These are phyloP conservation scores for Macroventuria anomochaeta DNA, from an alignment of 2,329 filamentous ascomycete genomes.

Conservation along the genomic window DNA sequence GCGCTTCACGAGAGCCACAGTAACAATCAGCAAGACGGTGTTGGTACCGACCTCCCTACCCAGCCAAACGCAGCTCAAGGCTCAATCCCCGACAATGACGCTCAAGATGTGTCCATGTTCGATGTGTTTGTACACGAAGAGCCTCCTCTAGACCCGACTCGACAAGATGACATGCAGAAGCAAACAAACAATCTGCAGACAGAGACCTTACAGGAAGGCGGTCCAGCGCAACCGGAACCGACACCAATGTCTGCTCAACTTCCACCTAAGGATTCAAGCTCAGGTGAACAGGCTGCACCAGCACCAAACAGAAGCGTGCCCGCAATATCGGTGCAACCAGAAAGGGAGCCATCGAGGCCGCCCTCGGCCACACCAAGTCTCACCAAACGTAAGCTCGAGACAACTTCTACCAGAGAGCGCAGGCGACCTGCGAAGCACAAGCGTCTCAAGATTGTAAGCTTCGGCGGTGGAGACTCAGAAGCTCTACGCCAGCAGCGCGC, in stretches of 20 bases:
- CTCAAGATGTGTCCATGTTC: neutral
- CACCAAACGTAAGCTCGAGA: constrained; percentile 33
- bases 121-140: neutral
- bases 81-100: neutral
- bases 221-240: constrained; percentile 10
- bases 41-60: too few relatives aligned
- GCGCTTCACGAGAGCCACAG: neutral
- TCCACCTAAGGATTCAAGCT: constrained; percentile 16
- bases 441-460: constrained; percentile 33
- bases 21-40: neutral
- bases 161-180: neutral
- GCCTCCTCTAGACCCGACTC: neutral
- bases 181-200: neutral
- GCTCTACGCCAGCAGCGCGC: constrained; percentile 20
- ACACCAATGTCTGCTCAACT: constrained; percentile 22
- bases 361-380: constrained; percentile 1
- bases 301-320: neutral
- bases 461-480: constrained; percentile 17
- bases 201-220: neutral
- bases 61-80: neutral
- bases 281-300: constrained; percentile 3
- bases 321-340: neutral
- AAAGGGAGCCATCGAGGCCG: neutral
- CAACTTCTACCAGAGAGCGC: constrained; percentile 26
- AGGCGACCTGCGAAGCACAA: constrained; percentile 25